Evolutionary conservation across 176 grass and related monocot species (phyloP).

Genomic region (Paspalum vaginatum): DNA sequence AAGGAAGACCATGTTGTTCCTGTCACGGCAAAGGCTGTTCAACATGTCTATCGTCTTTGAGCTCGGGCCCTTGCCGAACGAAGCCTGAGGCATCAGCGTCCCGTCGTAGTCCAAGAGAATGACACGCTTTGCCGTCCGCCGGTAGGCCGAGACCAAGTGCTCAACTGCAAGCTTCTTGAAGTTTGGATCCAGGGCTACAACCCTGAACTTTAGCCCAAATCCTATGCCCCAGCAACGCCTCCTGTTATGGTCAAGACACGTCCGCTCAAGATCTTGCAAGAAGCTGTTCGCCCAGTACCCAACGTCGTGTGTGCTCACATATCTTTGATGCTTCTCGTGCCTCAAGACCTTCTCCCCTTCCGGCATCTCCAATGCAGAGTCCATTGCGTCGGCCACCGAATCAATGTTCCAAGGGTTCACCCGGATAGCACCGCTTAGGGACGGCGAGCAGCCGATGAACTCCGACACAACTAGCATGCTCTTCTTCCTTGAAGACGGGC

Average conservation of each 20-base stretch:
- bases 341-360: conserved; percentile 78
- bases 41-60: conserved; percentile 61
- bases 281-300: conserved; percentile 97
- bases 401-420: conserved; percentile 98
- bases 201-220: conserved; percentile 82
- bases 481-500: conserved; percentile 60
- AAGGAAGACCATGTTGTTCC: conserved; percentile 77
- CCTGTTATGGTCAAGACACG: conserved; percentile 71
- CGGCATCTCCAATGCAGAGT: conserved; percentile 69
- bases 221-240: conserved; percentile 93
- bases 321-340: conserved; percentile 86
- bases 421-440: conserved; percentile 76
- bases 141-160: conserved; percentile 81
- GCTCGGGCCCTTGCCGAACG: conserved; percentile 70
- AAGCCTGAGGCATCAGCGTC: conserved; percentile 83
- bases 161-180: conserved; percentile 88
- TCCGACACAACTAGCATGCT: conserved; percentile 89
- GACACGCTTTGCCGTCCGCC: conserved; percentile 48
- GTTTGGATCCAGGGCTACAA: conserved; percentile 86
- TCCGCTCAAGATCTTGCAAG: conserved; percentile 83
- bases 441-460: conserved; percentile 93
- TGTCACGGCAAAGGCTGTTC: conserved; percentile 71
- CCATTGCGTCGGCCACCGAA: conserved; percentile 86
- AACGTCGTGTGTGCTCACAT: conserved; percentile 89
- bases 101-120: conserved; percentile 95